Evolutionary conservation across 495 filamentous ascomycete species (phyloP).

Genomic region (Hypoxylon subgilvum): DNA sequence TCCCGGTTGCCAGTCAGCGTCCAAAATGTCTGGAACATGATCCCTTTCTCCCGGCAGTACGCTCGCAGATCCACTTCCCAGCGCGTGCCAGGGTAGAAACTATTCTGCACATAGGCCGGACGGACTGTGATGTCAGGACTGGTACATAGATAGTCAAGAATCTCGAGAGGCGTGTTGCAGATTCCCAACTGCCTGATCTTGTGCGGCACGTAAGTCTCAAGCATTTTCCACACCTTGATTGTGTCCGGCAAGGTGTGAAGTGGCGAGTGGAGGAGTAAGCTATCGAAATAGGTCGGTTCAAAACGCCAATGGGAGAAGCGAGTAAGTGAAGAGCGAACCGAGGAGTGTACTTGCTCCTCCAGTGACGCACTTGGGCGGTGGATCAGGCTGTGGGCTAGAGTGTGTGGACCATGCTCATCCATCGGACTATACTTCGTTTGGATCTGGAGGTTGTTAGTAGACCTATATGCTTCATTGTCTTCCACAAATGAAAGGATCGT

Average conservation of each 20-base stretch:
- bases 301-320: conserved; percentile 58
- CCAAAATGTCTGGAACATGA: conserved; percentile 81
- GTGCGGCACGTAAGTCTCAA: conserved; percentile 69
- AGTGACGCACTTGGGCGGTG: conserved; percentile 59
- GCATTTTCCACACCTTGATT: conserved; percentile 65
- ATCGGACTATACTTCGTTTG: conserved; percentile 82
- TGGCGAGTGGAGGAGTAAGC: conserved; percentile 74
- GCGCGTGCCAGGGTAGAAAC: conserved; percentile 64
- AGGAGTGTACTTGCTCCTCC: conserved; percentile 68
- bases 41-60: conserved; percentile 65
- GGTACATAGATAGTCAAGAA: conserved; percentile 58
- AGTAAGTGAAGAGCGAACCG: conserved; percentile 70
- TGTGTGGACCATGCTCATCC: conserved; percentile 62
- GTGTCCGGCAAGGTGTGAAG: conserved; percentile 63
- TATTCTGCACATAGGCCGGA: conserved; percentile 73
- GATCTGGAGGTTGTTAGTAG: conserved; percentile 55
- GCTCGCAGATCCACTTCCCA: conserved; percentile 67
- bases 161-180: conserved; percentile 65
- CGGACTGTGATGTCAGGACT: conserved; percentile 42
- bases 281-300: conserved; percentile 69
- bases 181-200: conserved; percentile 71
- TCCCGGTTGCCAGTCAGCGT: conserved; percentile 72
- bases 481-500: not conserved
- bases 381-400: conserved; percentile 66
- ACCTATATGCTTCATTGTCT: not conserved